Conservation (phyloP, 2,329 filamentous ascomycete species). For the Madurella fahalii region DNA sequence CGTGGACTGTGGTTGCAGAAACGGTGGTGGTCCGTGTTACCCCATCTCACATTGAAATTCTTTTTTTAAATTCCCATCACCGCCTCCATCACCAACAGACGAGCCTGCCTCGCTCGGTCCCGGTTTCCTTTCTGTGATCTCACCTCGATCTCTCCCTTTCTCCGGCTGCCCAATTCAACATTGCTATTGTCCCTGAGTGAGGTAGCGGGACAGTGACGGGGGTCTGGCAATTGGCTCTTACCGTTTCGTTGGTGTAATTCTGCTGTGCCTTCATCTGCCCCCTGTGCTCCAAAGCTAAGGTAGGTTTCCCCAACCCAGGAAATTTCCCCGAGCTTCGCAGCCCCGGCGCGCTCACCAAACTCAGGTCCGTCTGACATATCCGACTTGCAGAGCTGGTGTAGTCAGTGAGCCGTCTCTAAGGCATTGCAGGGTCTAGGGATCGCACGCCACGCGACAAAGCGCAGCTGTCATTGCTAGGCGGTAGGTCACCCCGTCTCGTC, state of each 20-base stretch:
- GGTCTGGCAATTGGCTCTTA: not conserved
- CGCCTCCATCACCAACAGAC: slow-evolving; percentile 15
- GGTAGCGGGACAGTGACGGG: not conserved
- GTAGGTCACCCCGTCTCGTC: slow-evolving; percentile 5
- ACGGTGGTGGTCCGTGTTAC: slow-evolving; percentile 12
- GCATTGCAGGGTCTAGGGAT: not conserved
- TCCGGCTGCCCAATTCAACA: slow-evolving; percentile 25
- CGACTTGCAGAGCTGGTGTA: slow-evolving; percentile 11
- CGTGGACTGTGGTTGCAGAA: not conserved
- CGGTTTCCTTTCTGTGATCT: not conserved
- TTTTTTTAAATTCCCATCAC: slow-evolving; percentile 22
- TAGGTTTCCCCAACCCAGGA: not conserved
- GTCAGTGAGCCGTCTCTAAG: not conserved
- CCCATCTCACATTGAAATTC: slow-evolving; percentile 13
- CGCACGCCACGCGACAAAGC: not conserved
- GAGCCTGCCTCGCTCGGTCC: too few species aligned
- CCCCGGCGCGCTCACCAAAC: not conserved
- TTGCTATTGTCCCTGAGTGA: slow-evolving; percentile 8
- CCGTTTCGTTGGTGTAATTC: not conserved
- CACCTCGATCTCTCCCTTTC: not conserved
- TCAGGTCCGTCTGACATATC: slow-evolving; percentile 17
- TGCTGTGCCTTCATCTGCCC: not conserved
- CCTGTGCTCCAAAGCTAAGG: not conserved
- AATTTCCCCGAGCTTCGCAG: not conserved
- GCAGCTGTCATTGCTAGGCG: slow-evolving; percentile 11